Base-by-base conservation (phyloP, 2,329 filamentous ascomycete genomes). In the Epichloe elymi region DNA sequence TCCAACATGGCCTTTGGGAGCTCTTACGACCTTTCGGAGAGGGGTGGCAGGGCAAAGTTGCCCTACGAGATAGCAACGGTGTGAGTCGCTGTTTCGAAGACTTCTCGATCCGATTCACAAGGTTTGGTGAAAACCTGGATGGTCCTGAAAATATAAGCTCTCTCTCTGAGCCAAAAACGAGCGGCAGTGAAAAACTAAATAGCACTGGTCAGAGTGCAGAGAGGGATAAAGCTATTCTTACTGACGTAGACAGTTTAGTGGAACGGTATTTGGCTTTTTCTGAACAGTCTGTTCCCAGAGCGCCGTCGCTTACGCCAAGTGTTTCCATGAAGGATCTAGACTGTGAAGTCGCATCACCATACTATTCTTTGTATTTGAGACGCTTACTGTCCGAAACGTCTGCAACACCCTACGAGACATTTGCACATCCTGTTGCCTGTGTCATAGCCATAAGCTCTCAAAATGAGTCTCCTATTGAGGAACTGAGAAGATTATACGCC, bases 401-500 rank as follows among this genome's bases (percentile, higher is more conserved):
- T 1, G 70, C 94, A 43, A 80, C 84, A 3, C 82, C 89, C 0
- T 89, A 96, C 60, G 93, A 98, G 69, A 93, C 93, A 0, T 95
- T 97, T 67, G 80, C 86, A 5, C 93, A 98, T 64, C 93, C 94
- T 0, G 91, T 97, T 20, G 90, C 91, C 5, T 91, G 89, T 61
- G 82, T 98, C 40, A 91, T 97, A 64, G 89, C 89, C 26, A 95
- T 97, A 61, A 97, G 89, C 65, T 97, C 93, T 10, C 80, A 86
- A 52, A 95, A 89, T 58, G 73, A 80, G 33, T 74, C 82, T 15
- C 91, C 94, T 0, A 90, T 97, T 56, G 89, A 95, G 63, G 86
- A 93, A 51, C 74, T 98, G 42, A 77, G 90, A 50, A 83, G 80
- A 57, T 72, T 98, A 4, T 98, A 97, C 65, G 78, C 80, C 46